A percentile compares a stretch with the other conserved stretches of the same genome.
phyloP scores from a whole-genome alignment of 78 protist species.

The Salpingoeca rosetta region DNA sequence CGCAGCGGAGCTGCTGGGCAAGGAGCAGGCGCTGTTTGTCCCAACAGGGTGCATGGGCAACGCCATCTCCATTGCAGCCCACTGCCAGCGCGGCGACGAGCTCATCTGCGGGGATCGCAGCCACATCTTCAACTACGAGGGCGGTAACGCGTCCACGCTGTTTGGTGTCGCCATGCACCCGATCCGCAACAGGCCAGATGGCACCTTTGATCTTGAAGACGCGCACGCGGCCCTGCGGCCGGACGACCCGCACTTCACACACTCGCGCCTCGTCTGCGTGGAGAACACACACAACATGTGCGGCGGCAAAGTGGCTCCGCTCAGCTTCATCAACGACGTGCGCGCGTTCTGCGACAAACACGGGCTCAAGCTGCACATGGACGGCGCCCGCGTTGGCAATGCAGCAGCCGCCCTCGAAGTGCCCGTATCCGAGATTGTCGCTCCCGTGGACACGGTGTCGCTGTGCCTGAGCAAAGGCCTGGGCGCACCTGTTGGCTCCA shows the following conservation, averaged over 20 bases:
- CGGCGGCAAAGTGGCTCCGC: slow-evolving; percentile 1
- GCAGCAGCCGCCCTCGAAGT: not conserved
- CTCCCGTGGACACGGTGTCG: slow-evolving; percentile 6
- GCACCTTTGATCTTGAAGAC: not conserved
- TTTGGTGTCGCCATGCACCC: not conserved
- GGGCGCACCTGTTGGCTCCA: slow-evolving; percentile 65
- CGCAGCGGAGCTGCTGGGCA: slow-evolving; percentile 25
- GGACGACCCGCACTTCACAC: slow-evolving; percentile 28
- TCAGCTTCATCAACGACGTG: not conserved
- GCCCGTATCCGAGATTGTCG: not conserved
- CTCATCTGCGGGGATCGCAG: slow-evolving; percentile 1
- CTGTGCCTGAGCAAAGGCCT: slow-evolving; percentile 61
- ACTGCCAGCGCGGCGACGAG: slow-evolving; percentile 4
- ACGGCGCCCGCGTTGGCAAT: slow-evolving; percentile 54
- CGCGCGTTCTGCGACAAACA: not conserved
- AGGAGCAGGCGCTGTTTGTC: slow-evolving; percentile 44
- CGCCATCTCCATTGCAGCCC: slow-evolving; percentile 12
- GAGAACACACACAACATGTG: slow-evolving; percentile 32
- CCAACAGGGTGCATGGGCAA: slow-evolving; percentile 53
- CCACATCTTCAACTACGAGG: slow-evolving; percentile 37
- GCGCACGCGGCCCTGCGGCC: not conserved
- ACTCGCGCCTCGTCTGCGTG: slow-evolving; percentile 15
- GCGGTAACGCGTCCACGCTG: not conserved
- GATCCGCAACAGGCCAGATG: not conserved
- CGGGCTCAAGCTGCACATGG: slow-evolving; percentile 34